Conservation (phyloP, 2,329 filamentous ascomycete genomes). For the Samsoniella hepiali region DNA sequence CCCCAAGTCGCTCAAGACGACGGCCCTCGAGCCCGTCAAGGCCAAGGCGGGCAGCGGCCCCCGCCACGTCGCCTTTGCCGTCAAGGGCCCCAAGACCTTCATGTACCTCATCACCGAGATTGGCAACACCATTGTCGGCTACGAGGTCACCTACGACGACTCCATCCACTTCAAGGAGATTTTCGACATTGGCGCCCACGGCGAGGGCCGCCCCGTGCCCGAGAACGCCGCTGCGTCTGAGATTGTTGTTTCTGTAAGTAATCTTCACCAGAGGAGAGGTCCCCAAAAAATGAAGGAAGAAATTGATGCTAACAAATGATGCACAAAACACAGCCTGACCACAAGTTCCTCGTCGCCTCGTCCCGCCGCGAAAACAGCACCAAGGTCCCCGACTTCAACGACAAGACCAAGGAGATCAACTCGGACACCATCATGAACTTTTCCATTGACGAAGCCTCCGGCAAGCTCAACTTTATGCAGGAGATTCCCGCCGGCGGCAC, state of each 20-base stretch:
- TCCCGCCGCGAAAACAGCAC: slow-evolving; percentile 62
- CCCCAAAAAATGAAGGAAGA: not conserved
- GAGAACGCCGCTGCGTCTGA: slow-evolving; percentile 50
- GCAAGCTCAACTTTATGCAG: slow-evolving; percentile 53
- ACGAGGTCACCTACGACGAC: slow-evolving; percentile 49
- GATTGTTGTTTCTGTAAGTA: slow-evolving; percentile 54
- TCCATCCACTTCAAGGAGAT: slow-evolving; percentile 44
- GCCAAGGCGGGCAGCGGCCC: slow-evolving; percentile 57
- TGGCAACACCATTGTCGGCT: slow-evolving; percentile 54
- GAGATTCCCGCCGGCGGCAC: slow-evolving; percentile 61
- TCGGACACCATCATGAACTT: slow-evolving; percentile 66
- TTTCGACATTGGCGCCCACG: slow-evolving; percentile 48
- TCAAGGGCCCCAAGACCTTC: slow-evolving; percentile 44
- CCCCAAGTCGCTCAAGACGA: slow-evolving; percentile 42
- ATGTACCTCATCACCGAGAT: slow-evolving; percentile 63
- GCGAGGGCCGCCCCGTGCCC: slow-evolving; percentile 40
- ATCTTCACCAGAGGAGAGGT: not conserved
- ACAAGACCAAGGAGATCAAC: slow-evolving; percentile 39
- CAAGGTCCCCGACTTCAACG: slow-evolving; percentile 43
- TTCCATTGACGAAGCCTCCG: slow-evolving; percentile 51
- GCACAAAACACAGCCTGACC: slow-evolving; percentile 48
- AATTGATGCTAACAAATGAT: not conserved
- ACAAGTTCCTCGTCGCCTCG: slow-evolving; percentile 62
- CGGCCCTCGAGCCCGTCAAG: slow-evolving; percentile 37
- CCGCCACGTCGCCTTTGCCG: slow-evolving; percentile 59